Conservation (phyloP, 441 rosid species). For the Manihot esculenta region DNA sequence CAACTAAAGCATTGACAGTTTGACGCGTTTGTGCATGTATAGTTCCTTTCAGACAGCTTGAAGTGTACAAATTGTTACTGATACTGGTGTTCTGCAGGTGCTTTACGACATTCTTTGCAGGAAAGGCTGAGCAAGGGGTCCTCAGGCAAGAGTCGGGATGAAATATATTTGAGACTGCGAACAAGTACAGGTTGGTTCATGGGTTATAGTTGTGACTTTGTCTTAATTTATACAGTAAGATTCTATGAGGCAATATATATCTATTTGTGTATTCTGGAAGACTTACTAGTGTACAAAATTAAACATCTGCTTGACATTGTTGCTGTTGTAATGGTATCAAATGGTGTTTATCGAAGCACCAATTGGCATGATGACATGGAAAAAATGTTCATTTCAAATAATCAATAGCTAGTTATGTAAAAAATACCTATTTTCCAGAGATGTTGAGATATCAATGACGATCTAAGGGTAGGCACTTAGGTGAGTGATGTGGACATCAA, state of each 20-base stretch:
- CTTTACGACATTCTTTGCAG: constrained; percentile 80
- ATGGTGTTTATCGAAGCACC: not conserved
- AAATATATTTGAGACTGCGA: constrained; percentile 73
- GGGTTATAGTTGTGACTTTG: not conserved
- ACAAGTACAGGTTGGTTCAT: constrained; percentile 66
- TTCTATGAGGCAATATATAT: not conserved
- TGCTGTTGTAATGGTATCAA: not conserved
- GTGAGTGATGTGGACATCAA: no score
- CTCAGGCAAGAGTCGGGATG: constrained; percentile 70
- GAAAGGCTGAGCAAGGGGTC: constrained; percentile 82
- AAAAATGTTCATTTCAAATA: not conserved
- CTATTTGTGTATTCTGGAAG: not conserved
- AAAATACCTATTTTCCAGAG: not conserved
- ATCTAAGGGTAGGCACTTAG: not conserved
- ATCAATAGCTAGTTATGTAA: not conserved
- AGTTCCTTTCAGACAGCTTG: not conserved
- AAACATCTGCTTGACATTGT: not conserved
- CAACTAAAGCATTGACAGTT: not conserved
- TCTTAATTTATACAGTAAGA: not conserved
- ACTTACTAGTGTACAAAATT: not conserved
- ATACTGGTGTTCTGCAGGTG: constrained; percentile 47
- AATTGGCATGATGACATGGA: not conserved
- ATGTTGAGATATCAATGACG: not conserved
- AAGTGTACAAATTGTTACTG: not conserved
- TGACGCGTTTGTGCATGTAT: not conserved